These are phyloP conservation scores for Solanum lycopersicoides DNA, from an alignment of 257 asterid genomes.

Conservation along the genomic window DNA sequence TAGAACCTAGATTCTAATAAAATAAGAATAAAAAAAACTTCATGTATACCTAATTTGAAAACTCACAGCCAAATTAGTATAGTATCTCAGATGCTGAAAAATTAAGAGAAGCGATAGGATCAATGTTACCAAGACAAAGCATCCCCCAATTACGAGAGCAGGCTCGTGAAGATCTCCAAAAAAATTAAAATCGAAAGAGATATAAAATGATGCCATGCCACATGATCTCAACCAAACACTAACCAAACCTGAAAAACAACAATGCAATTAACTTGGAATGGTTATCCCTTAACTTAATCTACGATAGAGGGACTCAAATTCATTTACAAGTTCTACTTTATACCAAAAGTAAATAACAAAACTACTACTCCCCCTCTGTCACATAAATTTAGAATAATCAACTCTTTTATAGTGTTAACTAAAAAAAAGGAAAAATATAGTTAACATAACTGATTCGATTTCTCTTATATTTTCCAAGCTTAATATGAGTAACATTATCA, in stretches of 20 bases:
- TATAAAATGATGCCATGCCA: slow-evolving; percentile 28
- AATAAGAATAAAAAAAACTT: not conserved
- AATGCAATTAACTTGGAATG: not conserved
- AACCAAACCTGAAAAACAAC: not conserved
- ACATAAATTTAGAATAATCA: no score
- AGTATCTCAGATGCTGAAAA: slow-evolving; percentile 68
- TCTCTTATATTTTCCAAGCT: no score
- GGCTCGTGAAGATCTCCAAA: slow-evolving; percentile 41
- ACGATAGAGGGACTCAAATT: not conserved
- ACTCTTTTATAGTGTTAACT: no score
- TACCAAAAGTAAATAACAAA: not conserved
- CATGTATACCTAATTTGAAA: not conserved
- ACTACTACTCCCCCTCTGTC: not conserved
- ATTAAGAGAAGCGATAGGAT: slow-evolving; percentile 54
- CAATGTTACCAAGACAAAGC: slow-evolving; percentile 44
- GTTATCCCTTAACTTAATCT: no score
- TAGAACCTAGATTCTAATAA: no score
- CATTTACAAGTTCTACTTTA: not conserved
- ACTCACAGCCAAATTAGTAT: slow-evolving; percentile 72
- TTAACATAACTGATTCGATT: no score
- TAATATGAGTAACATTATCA: no score
- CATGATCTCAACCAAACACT: not conserved
- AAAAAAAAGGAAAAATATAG: not conserved
- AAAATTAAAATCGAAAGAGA: slow-evolving; percentile 16
- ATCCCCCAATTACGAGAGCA: slow-evolving; percentile 35